Evolutionary conservation across 139 green algal species (phyloP), one percentile per base, ranked within the genome.

Genomic region (Chlorella sp.): DNA sequence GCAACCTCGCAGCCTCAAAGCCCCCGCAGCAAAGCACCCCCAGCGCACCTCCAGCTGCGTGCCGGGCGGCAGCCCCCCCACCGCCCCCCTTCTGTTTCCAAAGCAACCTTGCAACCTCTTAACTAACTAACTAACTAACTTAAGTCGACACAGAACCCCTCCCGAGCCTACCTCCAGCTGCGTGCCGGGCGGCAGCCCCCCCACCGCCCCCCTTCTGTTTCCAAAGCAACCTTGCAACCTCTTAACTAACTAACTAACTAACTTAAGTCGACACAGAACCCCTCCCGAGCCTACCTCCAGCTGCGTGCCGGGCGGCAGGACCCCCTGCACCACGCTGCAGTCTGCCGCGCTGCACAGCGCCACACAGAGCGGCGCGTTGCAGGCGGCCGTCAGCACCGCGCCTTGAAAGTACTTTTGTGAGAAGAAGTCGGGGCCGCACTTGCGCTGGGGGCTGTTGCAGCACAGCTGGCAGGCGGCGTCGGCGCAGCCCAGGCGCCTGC

Each of bases 401-500:
- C 79, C 79, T 42, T 85, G 79, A 48, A 85, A 68, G 28, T 85
- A 85, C 48, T 85, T 85, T 30, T 81, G 34, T 16, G 53, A 24
- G 42, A 66, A 40, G 30, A 85, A 85, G 48, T 64, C 53, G 42
- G 42, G 16, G 42, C 42, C 48, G 79, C 79, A 85, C 79, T 85
- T 85, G 42, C 79, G 79, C 79, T 68, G 79, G 1, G 79, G 79
- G 48, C 68, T 85, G 79, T 85, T 85, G 79, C 28, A 48, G 79
- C 79, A 85, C 79, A 85, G 79, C 42, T 34, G n/a, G 79, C 79
- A 85, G 19, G 18, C 24, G 5, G 42, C 26, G 42, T 85, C 79
- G 42, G 79, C 42, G 48, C 79, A 85, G 79, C 79, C 79, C 42
- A 85, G 79, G 30, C 57, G 79, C 79, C 79, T 85, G 79, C 48